Base-by-base conservation (phyloP, 148 eudicot species). In the Tetragonia tetragonoides region DNA sequence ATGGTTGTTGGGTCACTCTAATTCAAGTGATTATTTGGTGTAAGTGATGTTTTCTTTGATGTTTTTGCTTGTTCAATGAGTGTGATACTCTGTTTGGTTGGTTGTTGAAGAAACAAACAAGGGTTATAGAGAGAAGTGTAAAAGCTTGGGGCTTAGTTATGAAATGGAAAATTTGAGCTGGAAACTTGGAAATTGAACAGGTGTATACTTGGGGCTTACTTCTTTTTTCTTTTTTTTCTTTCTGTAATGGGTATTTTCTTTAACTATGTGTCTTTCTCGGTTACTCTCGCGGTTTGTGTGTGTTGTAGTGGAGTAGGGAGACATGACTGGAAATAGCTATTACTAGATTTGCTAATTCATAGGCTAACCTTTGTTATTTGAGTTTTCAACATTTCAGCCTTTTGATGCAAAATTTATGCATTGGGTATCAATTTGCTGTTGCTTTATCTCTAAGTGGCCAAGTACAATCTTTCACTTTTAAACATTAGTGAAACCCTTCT, bases 1-100 rank as follows among this genome's bases (percentile, higher is more conserved):
- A 74, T 66, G 75, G 34, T 23, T 73, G 60, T 74, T 82, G 54
- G 66, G 60, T 74, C 5, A 21, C 37, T 68, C n/a, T 47, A 78
- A 53, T 51, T 75, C n/a, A 23, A 40, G 49, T 44, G 77, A 23
- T 56, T 73, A 1, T 61, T 37, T 75, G 23, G 21, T 73, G 66
- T 11, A 57, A 23, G 3, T 41, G 41, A 60, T 60, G 28, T 60
- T 60, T 17, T 20, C 28, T 60, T 60, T 3, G n/a, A 10, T 70
- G 37, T 56, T 40, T 64, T 23, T 42, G 72, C 46, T 78, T 68
- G 59, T 53, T 78, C 10, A 74, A 24, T 75, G 69, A 38, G 34
- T 68, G 73, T 76, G 47, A 24, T 81, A 67, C 72, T 81, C 76
- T 82, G 81, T 68, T 77, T 67, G 74, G n/a, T 77, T 72, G 68